Base-by-base conservation (phyloP, 2,329 filamentous ascomycete species). In the Aureobasidium lini region DNA sequence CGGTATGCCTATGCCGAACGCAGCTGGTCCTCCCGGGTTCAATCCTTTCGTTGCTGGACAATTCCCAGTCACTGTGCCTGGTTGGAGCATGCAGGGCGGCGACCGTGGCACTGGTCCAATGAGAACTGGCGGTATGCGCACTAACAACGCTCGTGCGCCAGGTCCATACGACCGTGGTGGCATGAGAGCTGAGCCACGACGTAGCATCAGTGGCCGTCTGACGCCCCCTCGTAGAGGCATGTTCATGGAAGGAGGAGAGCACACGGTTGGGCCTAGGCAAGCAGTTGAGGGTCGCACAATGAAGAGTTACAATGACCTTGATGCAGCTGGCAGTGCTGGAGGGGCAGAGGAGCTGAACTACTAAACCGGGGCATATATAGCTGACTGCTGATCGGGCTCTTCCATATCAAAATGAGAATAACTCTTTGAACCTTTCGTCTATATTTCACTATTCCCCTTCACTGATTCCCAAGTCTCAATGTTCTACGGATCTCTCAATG, bases 231-330 rank as follows among this genome's bases (percentile, higher is more conserved):
- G 71, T 54, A 79, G 83, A 39, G 79, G 68, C 39, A 87, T 87
- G 43, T 88, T 90, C 64, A 87, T 87, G 2, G 88, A 89, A 50
- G 87, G 88, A 40, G 87, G 83, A 28, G 85, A 87, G 57, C 77
- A 77, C 36, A 85, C 88, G 2, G 87, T 92, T 62, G 92, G 91
- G 0, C 93, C 94, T 18, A 84, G 89, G 18, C 92, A 97, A 74
- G 93, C 94, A 10, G 91, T 95, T 0, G 90, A 95, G 66, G 94
- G 94, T 5, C 84, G 94, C 60, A 96, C 89, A 62, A 77, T 99
- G 64, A 96, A 95, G 81, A 96, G 90, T 72, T 99, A 99, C 71
- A 95, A 99, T 73, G 94, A 99, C 71, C 79, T 99, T 28, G 94
- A 99, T 76, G 93, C 95, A n/a, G 77, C 76, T 54, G 64, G 67